Conservation (phyloP, 208 protist genomes). For the Trypanosoma brucei region DNA sequence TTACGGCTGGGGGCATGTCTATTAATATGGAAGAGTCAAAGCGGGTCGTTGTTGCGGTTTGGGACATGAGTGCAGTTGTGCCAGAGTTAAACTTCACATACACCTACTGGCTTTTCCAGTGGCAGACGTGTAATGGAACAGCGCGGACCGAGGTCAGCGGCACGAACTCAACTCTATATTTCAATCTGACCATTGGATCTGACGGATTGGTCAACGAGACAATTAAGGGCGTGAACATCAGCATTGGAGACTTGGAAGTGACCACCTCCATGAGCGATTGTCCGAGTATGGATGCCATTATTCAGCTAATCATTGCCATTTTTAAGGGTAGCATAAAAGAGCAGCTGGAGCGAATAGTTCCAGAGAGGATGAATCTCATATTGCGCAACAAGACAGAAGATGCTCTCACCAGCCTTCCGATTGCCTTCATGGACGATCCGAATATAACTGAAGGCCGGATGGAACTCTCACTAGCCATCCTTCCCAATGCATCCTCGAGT, state of each 20-base stretch:
- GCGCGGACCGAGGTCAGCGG: background rate
- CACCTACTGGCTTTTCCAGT: background rate
- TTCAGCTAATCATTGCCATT: background rate
- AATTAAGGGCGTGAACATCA: background rate
- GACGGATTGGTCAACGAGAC: background rate
- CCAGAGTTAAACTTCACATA: background rate
- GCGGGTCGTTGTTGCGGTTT: background rate
- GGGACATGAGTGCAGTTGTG: background rate
- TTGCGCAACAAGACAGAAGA: background rate
- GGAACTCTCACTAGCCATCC: background rate
- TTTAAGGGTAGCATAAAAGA: background rate
- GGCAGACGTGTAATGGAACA: background rate
- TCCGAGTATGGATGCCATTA: background rate
- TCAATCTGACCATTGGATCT: background rate
- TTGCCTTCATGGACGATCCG: background rate
- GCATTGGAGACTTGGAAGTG: background rate
- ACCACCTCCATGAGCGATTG: background rate
- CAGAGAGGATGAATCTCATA: background rate
- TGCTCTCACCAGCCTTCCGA: background rate
- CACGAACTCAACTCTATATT: background rate
- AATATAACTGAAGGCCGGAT: background rate
- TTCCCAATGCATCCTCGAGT: background rate
- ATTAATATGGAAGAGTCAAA: background rate
- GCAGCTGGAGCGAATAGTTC: background rate
- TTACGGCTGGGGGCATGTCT: background rate